A percentile compares a stretch with the other conserved stretches of the same genome.
Evolutionary conservation across 257 asterid genomes (phyloP).

Genomic region (Ballota nigra): DNA sequence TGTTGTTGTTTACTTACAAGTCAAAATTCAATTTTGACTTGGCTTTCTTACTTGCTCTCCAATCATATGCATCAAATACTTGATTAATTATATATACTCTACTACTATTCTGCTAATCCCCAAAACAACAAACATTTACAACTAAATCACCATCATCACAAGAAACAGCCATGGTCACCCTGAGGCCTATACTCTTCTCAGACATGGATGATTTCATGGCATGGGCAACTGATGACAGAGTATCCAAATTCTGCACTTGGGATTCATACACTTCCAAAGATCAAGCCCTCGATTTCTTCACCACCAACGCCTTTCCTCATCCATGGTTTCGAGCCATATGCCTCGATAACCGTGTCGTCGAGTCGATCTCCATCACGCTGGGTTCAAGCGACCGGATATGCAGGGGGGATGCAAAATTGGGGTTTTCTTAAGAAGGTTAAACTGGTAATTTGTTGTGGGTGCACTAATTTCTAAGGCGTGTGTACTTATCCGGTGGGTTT

Average conservation of each 20-base stretch:
- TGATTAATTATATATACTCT: background rate
- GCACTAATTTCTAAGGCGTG: too few relatives aligned
- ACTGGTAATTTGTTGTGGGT: too few relatives aligned
- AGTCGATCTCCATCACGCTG: slow-evolving; percentile 57
- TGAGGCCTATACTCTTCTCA: slow-evolving; percentile 31
- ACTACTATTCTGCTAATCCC: background rate
- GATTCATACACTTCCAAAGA: slow-evolving; percentile 46
- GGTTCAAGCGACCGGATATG: slow-evolving; percentile 27
- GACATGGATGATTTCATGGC: slow-evolving; percentile 59
- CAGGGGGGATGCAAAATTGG: too few relatives aligned
- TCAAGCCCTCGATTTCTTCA: slow-evolving; percentile 30
- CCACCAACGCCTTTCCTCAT: slow-evolving; percentile 38
- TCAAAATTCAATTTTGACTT: background rate
- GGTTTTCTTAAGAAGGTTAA: too few relatives aligned
- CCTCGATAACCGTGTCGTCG: slow-evolving; percentile 33
- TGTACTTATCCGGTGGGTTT: too few relatives aligned
- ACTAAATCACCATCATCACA: background rate
- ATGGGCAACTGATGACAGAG: slow-evolving; percentile 58
- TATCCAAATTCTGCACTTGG: slow-evolving; percentile 45
- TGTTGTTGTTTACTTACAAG: background rate
- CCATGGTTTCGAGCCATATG: slow-evolving; percentile 47
- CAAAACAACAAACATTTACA: background rate
- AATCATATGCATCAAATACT: background rate
- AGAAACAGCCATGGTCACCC: slow-evolving; percentile 26
- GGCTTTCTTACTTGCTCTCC: background rate